phyloP scores from a whole-genome alignment of 2,329 filamentous ascomycete genomes.

The Dactylellina drechsleri region DNA sequence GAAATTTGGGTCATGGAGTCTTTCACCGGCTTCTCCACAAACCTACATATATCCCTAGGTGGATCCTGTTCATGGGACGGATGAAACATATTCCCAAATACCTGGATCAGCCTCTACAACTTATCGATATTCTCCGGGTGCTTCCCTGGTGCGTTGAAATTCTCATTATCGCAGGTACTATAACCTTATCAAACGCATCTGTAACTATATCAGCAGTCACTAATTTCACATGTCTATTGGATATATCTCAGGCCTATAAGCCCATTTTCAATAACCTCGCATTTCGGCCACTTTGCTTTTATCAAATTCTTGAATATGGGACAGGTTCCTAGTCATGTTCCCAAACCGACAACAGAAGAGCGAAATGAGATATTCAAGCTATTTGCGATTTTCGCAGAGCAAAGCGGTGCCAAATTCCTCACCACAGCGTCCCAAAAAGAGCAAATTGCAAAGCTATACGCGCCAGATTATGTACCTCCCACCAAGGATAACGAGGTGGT shows the following conservation, averaged over 20 bases:
- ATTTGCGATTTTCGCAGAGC: conserved; percentile 7
- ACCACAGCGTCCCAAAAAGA: conserved; percentile 8
- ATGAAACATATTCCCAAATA: neutral
- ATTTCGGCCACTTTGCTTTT: neutral
- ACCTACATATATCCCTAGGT: neutral
- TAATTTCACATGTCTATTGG: neutral
- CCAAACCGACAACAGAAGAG: conserved; percentile 27
- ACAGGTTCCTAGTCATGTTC: conserved; percentile 31
- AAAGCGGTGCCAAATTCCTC: neutral
- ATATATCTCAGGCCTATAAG: neutral
- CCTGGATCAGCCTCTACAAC: neutral
- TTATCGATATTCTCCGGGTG: neutral
- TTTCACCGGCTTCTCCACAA: neutral
- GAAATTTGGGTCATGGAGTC: neutral
- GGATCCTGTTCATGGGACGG: neutral
- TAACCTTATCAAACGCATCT: too few relatives aligned
- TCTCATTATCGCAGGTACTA: too few relatives aligned
- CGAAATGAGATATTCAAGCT: conserved; percentile 23
- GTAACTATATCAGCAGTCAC: neutral
- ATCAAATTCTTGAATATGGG: conserved; percentile 16
- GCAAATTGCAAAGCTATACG: conserved; percentile 25
- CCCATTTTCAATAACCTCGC: neutral
- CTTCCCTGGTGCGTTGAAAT: neutral
- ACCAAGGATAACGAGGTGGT: conserved; percentile 10
- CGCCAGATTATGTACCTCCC: conserved; percentile 31